A percentile compares a stretch with the other conserved stretches of the same genome.
Conservation (phyloP, 208 protist species). For the Phytomonas sp. region DNA sequence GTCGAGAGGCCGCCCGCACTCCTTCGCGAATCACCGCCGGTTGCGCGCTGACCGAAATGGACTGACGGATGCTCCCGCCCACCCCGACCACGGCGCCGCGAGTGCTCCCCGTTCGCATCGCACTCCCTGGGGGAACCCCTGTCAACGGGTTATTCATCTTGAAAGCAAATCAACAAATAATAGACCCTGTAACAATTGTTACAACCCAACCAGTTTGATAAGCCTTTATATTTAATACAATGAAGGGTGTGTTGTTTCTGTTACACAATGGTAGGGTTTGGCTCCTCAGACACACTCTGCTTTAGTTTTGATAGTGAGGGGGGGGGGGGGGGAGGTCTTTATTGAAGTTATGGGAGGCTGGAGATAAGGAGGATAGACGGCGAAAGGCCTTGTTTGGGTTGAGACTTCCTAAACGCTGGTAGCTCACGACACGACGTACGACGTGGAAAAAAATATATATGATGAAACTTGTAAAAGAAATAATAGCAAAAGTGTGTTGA, state of each 20-base stretch:
- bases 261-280: no score
- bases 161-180: background rate
- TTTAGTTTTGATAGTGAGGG: no score
- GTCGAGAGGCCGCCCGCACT: slow-evolving; percentile 70
- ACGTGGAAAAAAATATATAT: slow-evolving; percentile 4
- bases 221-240: no score
- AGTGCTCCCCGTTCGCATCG: slow-evolving; percentile 45
- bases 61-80: slow-evolving; percentile 75
- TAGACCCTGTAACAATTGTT: no score
- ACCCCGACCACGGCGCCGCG: slow-evolving; percentile 61
- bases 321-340: no score
- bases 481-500: background rate
- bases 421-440: background rate
- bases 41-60: slow-evolving; percentile 51
- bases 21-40: slow-evolving; percentile 74
- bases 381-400: background rate
- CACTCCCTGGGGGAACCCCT: background rate
- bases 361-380: no score
- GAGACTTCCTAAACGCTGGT: background rate
- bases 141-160: background rate
- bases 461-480: background rate
- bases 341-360: no score
- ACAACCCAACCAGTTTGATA: no score
- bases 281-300: no score
- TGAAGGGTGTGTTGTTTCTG: no score